Evolutionary conservation across 2,329 filamentous ascomycete species (phyloP).

Genomic region (Chaetothyriales sp.): DNA sequence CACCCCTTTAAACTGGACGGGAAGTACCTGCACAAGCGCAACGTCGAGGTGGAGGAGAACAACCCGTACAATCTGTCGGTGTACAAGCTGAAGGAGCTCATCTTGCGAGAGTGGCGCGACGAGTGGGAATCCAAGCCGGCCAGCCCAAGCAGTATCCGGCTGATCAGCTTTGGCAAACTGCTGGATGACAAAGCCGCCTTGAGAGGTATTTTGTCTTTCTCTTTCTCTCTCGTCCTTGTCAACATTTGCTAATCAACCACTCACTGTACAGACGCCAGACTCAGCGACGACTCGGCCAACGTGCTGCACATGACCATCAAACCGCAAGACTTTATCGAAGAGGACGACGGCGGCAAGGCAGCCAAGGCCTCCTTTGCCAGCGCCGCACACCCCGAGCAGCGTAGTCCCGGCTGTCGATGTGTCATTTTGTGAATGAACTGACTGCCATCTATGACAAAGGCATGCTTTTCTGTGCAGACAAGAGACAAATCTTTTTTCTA

Average conservation of each 20-base stretch:
- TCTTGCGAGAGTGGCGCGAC: constrained; percentile 80
- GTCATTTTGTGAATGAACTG: constrained; percentile 40
- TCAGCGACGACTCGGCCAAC: constrained; percentile 60
- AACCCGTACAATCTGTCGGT: constrained; percentile 86
- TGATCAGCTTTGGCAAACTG: constrained; percentile 85
- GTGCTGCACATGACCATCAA: constrained; percentile 92
- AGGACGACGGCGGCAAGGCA: constrained; percentile 52
- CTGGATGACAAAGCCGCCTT: constrained; percentile 76
- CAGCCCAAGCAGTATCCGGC: constrained; percentile 73
- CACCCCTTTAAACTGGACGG: constrained; percentile 86
- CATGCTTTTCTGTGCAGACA: too few species aligned
- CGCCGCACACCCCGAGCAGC: constrained; percentile 41
- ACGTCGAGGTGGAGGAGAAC: constrained; percentile 59
- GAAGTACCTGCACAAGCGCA: constrained; percentile 68
- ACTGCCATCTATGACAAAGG: background rate
- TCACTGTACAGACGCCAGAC: constrained; percentile 55
- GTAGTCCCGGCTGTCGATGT: constrained; percentile 50
- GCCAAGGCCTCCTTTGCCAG: constrained; percentile 39
- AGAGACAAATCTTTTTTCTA: too few species aligned
- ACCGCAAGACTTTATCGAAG: constrained; percentile 69
- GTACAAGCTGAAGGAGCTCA: constrained; percentile 87
- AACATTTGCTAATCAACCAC: background rate
- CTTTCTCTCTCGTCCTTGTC: background rate
- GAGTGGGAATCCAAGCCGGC: constrained; percentile 80
- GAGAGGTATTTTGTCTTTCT: constrained; percentile 46